Evolutionary conservation across 345 rosid species (phyloP).

Genomic region (Citrus hindsii): DNA sequence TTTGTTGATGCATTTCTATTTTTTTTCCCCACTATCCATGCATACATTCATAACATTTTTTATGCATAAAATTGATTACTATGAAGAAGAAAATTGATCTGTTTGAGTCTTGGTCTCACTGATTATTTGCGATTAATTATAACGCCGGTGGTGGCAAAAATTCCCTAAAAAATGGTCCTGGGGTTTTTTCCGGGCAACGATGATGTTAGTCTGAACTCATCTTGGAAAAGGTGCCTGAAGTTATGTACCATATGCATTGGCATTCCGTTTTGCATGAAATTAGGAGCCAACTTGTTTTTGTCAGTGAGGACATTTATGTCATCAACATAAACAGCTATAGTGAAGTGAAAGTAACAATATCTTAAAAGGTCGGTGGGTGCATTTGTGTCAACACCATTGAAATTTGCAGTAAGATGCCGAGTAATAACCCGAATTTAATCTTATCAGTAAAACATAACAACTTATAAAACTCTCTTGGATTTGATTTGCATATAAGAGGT

Average conservation of each 20-base stretch:
- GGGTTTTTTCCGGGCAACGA: neutral
- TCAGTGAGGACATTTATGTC: neutral
- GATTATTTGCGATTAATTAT: neutral
- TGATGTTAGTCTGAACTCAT: neutral
- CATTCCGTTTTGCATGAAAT: neutral
- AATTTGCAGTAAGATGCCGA: neutral
- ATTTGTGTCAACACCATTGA: no score
- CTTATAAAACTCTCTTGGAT: neutral
- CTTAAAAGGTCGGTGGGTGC: neutral
- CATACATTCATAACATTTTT: neutral
- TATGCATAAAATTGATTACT: neutral
- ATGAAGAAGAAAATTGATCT: neutral
- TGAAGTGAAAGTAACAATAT: neutral
- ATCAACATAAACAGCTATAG: neutral
- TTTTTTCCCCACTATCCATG: neutral
- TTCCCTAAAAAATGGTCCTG: neutral
- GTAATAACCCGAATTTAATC: neutral
- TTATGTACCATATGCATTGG: neutral
- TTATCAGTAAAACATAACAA: neutral
- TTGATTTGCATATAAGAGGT: neutral
- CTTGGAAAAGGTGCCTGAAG: neutral
- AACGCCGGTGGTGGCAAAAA: neutral
- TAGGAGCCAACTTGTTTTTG: neutral
- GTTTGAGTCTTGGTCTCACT: neutral
- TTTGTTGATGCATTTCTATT: neutral